Evolutionary conservation across 441 rosid species (phyloP), one percentile per base, ranked within the genome.

Genomic region (Croton laevigatus): DNA sequence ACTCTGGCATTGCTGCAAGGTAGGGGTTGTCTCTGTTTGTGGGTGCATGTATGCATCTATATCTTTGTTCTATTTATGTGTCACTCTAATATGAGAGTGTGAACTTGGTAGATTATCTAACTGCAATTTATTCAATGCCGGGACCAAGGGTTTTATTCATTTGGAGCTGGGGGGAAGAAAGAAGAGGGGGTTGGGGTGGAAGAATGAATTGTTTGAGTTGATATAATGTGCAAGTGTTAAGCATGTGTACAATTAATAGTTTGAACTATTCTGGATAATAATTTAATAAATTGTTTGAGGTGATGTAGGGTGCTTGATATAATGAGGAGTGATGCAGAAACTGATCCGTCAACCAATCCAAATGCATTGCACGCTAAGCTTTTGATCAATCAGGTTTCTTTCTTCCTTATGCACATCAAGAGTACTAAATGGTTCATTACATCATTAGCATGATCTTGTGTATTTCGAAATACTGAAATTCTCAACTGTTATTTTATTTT

Each of bases 1-100:
- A 95, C 80, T 85, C 98, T n/a, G 95, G 87, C 73, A 95, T 95
- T 75, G 98, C 99, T 70, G 71, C 88, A 75, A 86, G 96, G 99
- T 95, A 76, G 68, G 57, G 71, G 9, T 20, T 38, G 69, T 69
- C 59, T 52, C 68, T 79, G 54, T 53, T 65, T 76, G 72, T 62
- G 71, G 48, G 45, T 23, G 23, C 11, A 8, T 49, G 7, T 48
- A 6, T 48, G n/a, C 5, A 17, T 14, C n/a, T 48, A 17, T 48
- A 17, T 8, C 1, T 54, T 62, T 49, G 13, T 45, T 42, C 40
- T 6, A 13, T 54, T 45, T 64, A n/a, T 13, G 14, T 1, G 16
- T 12, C 49, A 45, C 13, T 45, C 19, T 17, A 6, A 19, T 14
- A 49, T 14, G 17, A 14, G 63, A 12, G 9, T 36, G 36, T 34